Base-by-base conservation (phyloP, 2,329 filamentous ascomycete genomes). In the Davidsoniella eucalypti region DNA sequence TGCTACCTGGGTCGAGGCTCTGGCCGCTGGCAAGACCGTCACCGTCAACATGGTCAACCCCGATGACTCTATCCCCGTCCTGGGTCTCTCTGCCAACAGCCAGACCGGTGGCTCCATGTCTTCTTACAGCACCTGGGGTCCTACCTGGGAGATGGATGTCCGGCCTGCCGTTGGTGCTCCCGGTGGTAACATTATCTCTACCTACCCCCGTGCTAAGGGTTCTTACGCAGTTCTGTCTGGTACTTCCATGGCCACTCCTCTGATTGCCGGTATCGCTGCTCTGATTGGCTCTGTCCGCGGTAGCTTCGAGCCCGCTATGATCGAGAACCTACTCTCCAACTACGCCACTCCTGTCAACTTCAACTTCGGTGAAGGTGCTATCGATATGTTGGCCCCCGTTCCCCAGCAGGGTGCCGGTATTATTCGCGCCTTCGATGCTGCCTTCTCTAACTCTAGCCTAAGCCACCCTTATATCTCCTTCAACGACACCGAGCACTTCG, bases 401-500 rank as follows among this genome's bases (percentile, higher is more conserved):
- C 61, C 71, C 2, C 78, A 82, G 58, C 75, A 80, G 56, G 78
- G 78, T 9, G 71, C 63, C 25, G 78, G 78, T 37, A 63, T 80
- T 10, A 63, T 82, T 45, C 73, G 78, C 56, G 77, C 75, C 3
- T 70, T 17, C 61, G 72, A 78, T 51, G 74, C 76, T 3, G 73
- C 76, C 5, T 69, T 72, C 55, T 65, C 71, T 14, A 73, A 67
- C 2, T 70, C 71, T 2, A 57, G 74, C 10, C 63, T 81, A 17
- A 71, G 69, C 56, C 69, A 67, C 8, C 72, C 72, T n/a, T 74
- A 70, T 59, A 61, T 82, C 12, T 69, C 73, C 3, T 80, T 81
- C 63, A 81, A 82, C 58, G 78, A 82, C 59, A 78, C 76, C 0
- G 72, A 75, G 55, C 60, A 80, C 64, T 71, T 78, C 54, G 59